Evolutionary conservation across 306 rosid genomes (phyloP).

Genomic region (Dryas octopetala): DNA sequence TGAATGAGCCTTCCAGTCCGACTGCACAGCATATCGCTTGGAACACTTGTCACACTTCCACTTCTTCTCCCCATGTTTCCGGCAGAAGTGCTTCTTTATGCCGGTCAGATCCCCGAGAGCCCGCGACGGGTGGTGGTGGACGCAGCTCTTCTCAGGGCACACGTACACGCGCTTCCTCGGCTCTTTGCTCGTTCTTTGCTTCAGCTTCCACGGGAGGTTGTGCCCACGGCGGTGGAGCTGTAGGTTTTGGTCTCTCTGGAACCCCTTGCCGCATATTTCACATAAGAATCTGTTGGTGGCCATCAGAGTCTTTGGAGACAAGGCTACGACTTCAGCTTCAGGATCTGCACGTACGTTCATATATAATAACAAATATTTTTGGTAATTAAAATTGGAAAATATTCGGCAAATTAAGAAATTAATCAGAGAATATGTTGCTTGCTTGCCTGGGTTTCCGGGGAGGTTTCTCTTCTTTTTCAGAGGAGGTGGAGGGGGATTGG

Average conservation of each 20-base stretch:
- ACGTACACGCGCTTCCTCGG: slow-evolving; percentile 73
- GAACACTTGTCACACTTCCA: slow-evolving; percentile 94
- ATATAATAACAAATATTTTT: too few relatives aligned
- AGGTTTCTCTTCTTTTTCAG: slow-evolving; percentile 84
- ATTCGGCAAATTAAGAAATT: not conserved
- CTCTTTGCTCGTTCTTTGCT: slow-evolving; percentile 76
- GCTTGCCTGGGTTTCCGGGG: slow-evolving; percentile 91
- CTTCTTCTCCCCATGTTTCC: slow-evolving; percentile 92
- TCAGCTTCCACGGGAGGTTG: slow-evolving; percentile 91
- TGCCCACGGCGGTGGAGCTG: slow-evolving; percentile 87
- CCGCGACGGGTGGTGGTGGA: slow-evolving; percentile 73
- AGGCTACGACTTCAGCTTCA: slow-evolving; percentile 84
- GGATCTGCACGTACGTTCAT: slow-evolving; percentile 50
- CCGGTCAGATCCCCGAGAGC: slow-evolving; percentile 90
- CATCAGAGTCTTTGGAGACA: slow-evolving; percentile 84
- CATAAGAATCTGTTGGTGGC: slow-evolving; percentile 85
- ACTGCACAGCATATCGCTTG: slow-evolving; percentile 85
- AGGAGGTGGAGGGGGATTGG: slow-evolving; percentile 40
- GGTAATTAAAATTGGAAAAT: too few relatives aligned
- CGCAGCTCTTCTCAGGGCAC: slow-evolving; percentile 81
- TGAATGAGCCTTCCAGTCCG: slow-evolving; percentile 91
- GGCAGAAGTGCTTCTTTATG: slow-evolving; percentile 90
- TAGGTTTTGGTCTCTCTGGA: slow-evolving; percentile 87
- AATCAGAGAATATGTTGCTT: not conserved
- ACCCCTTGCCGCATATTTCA: slow-evolving; percentile 84